Evolutionary conservation across 2,329 filamentous ascomycete genomes (phyloP), one percentile per base, ranked within the genome.

Genomic region (Dactylellina cionopaga): DNA sequence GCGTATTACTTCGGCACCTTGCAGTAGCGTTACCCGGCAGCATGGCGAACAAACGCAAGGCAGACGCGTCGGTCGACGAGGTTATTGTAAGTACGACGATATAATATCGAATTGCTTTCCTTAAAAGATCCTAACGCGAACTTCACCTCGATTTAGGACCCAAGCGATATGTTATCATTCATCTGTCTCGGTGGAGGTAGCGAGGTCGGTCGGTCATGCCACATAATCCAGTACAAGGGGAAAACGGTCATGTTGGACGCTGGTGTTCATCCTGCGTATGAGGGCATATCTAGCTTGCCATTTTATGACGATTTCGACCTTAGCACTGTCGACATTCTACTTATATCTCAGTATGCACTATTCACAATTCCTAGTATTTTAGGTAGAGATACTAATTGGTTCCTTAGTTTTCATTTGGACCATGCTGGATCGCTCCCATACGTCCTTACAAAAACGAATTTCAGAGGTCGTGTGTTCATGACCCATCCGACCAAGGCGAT

Each of bases 231-330:
- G 79, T 99, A 99, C 86, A 99, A 98, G 82, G 95, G 95, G 74
- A 99, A 99, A 82, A 98, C 94, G 4, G 92, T 99, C 76, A 99
- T 99, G 95, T 91, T 99, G 77, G 95, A 99, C 83, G 95, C 95
- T 54, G 95, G 95, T 54, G 94, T 97, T 83, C 95, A 99, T 80
- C 93, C 95, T 54, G 95, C 92, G 6, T 96, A 97, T 80, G 93
- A 98, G 78, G 95, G 95, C 35, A 88, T 98, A 72, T 92, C 93
- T 1, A 91, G 92, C 7, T 88, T 99, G 54, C 95, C 95, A 0
- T 99, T 97, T 83, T 99, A 97, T 81, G 95, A 99, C 80, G 93
- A 98, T 79, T 99, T 98, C 81, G 95, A 99, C 79, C 85, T 99
- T 17, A 97, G 94, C 82, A 96, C 92, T 1, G 93, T 99, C 76